Evolutionary conservation across 768 basidiomycete species (phyloP), one percentile per base, ranked within the genome.

Genomic region (Boletellus emodensis): DNA sequence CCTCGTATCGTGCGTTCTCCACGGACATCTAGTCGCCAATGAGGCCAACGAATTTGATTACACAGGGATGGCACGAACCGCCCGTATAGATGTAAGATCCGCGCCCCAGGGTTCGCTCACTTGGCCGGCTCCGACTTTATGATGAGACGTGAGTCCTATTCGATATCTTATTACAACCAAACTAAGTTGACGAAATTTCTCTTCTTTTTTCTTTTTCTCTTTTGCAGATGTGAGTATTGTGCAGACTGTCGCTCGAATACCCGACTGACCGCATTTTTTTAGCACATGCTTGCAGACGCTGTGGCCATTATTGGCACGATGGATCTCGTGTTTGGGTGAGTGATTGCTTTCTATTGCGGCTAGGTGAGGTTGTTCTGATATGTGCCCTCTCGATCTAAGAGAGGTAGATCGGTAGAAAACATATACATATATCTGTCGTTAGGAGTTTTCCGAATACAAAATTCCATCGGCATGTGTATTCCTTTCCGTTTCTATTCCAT

Each of bases 221-320:
- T 55, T 7, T 7, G 33, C 55, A 75, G 73, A 73, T 61, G 71
- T 74, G 62, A 69, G 75, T 11, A 33, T 22, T 11, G 1, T 13
- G 2, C 18, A 3, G 12, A 13, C n/a, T 20, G 22, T 48, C 15
- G n/a, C 4, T 12, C 20, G 24, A 13, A 45, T 30, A 44, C 49
- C n/a, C 11, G 9, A 56, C 49, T 63, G 30, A 61, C 59, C 45
- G 24, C 3, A 46, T 48, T 60, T 39, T 39, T 67, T 36, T 18
- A 92, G 85, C 90, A 92, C 71, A 87, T 88, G 82, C 75, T 96
- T 52, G 91, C 93, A 6, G 95, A 97, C 62, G 94, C 88, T 38
- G 95, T 99, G 44, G 85, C 95, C 42, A 88, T 99, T 66, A 96
- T 98, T 66, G 96, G 96, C 61, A 97, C 95, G 40, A 94, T 96